Conservation (phyloP, 768 basidiomycete species). For the Leccinum rimulosum region DNA sequence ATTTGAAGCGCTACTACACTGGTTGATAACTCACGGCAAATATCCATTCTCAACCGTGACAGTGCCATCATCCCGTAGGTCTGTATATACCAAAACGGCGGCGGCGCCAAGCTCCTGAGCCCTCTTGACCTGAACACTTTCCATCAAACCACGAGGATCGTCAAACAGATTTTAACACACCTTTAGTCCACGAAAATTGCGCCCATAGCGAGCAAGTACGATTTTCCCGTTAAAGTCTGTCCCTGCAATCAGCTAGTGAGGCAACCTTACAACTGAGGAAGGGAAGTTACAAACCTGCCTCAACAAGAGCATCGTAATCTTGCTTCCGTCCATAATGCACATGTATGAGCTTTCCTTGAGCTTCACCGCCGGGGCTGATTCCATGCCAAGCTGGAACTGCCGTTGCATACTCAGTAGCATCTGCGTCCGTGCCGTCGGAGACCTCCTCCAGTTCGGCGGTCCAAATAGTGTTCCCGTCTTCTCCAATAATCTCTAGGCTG, state of each 20-base stretch:
- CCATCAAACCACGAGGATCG: slow-evolving; percentile 23
- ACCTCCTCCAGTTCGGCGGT: slow-evolving; percentile 65
- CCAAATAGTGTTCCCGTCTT: slow-evolving; percentile 50
- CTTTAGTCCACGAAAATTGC: slow-evolving; percentile 88
- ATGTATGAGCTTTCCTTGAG: slow-evolving; percentile 55
- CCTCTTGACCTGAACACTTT: slow-evolving; percentile 59
- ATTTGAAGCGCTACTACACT: not conserved
- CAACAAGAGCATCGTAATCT: slow-evolving; percentile 62
- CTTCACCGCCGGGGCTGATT: slow-evolving; percentile 63
- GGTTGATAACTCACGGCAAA: slow-evolving; percentile 40
- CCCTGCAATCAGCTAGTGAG: slow-evolving; percentile 36
- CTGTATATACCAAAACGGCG: slow-evolving; percentile 81
- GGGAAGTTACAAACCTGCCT: slow-evolving; percentile 37
- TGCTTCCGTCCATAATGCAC: slow-evolving; percentile 56
- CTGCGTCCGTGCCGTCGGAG: slow-evolving; percentile 61
- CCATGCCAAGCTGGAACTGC: slow-evolving; percentile 71
- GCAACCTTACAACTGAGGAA: not conserved
- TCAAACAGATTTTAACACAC: slow-evolving; percentile 34
- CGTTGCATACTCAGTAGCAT: slow-evolving; percentile 54
- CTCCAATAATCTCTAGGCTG: slow-evolving; percentile 52
- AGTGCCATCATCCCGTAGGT: slow-evolving; percentile 83
- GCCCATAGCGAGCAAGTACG: slow-evolving; percentile 74
- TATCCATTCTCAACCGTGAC: slow-evolving; percentile 80
- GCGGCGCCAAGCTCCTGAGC: slow-evolving; percentile 87
- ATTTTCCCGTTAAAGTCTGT: slow-evolving; percentile 74